Base-by-base conservation (phyloP, 306 rosid genomes). In the Quercus mongolica region DNA sequence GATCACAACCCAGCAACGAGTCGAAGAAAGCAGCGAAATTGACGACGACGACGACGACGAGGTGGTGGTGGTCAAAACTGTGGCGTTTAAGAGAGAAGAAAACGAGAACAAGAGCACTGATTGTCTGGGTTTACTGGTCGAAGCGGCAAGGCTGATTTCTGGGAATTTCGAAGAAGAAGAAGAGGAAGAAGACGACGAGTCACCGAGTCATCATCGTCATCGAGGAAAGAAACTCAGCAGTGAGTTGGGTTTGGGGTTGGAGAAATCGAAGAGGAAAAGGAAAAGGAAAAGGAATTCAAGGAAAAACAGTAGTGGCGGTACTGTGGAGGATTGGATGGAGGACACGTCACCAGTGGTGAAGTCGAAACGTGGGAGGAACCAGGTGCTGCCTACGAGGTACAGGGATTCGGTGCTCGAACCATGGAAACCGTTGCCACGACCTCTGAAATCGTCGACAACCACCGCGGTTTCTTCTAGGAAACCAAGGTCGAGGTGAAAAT, bases 371-470 rank as follows among this genome's bases (percentile, higher is more conserved):
- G 88, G 92, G 15, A 84, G 87, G 79, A 83, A 25, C 82, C 89
- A 82, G 51, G 74, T 75, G 20, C 62, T 88, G 55, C 92, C 89
- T 15, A 74, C 44, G 28, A 85, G 89, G 33, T 84, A 81, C 78
- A 76, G 84, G 56, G 92, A 88, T 83, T 86, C 89, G 18, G 87
- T 88, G 26, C 78, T 86, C 11, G 92, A 82, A 58, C 88, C 92
- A 30, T 61, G 81, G 86, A 86, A 81, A 83, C 87, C 85, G 19
- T 13, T 55, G 18, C 71, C 23, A 3, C 73, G 77, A 18, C 78
- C 80, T 17, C 83, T 26, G 5, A 56, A 74, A 78, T 18, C 83
- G 59, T 65, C 85, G 69, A 75, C 62, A 75, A 69, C 81, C 31
- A 71, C 76, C 35, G 1, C 72, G 5, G 78, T 11, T 18, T 14